A percentile compares a stretch with the other conserved stretches of the same genome.
Conservation (phyloP, 345 rosid species). For the Populus davidiana region DNA sequence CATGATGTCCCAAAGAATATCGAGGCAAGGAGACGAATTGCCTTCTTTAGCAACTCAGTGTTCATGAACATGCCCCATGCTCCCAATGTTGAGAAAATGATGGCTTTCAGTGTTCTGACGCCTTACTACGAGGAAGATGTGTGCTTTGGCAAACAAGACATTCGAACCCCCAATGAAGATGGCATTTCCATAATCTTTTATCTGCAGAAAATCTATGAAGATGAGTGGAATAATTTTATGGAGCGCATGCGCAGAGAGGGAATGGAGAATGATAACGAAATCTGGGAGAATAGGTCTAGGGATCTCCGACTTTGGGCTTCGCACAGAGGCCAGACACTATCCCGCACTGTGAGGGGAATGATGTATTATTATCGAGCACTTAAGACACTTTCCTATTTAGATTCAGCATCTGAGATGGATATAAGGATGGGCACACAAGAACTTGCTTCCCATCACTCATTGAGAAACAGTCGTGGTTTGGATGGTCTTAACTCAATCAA, state of each 20-base stretch:
- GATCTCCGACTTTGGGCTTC: conserved; percentile 96
- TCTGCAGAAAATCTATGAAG: conserved; percentile 78
- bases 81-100: conserved; percentile 83
- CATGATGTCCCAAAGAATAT: conserved; percentile 68
- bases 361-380: conserved; percentile 91
- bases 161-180: conserved; percentile 76
- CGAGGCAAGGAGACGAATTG: conserved; percentile 84
- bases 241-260: conserved; percentile 87
- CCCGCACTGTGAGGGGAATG: conserved; percentile 92
- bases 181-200: conserved; percentile 82
- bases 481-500: conserved; percentile 16
- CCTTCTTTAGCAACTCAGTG: conserved; percentile 88
- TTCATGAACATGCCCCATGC: conserved; percentile 96
- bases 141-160: conserved; percentile 58
- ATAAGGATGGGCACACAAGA: conserved; percentile 53
- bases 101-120: conserved; percentile 90
- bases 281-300: conserved; percentile 60
- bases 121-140: conserved; percentile 92
- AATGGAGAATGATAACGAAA: conserved; percentile 58
- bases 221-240: conserved; percentile 85
- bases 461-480: conserved; percentile 22
- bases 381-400: conserved; percentile 80
- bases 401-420: conserved; percentile 84
- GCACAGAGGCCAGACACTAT: conserved; percentile 86
- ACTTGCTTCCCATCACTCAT: conserved; percentile 45